These are phyloP conservation scores for Cercospora sp. DNA, from an alignment of 2,329 filamentous ascomycete species.

Conservation along the genomic window DNA sequence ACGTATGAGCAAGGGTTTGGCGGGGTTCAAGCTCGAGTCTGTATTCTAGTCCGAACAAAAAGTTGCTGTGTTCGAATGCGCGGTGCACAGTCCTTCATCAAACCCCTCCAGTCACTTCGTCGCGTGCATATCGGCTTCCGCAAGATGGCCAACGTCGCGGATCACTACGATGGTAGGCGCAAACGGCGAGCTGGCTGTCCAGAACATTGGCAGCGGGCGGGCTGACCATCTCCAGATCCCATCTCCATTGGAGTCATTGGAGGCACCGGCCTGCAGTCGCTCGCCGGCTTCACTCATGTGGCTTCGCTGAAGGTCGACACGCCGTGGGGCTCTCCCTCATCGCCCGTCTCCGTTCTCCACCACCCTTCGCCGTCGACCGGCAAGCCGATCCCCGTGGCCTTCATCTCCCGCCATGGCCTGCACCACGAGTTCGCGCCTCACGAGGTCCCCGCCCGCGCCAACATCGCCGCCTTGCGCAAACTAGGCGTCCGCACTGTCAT, in stretches of 20 bases:
- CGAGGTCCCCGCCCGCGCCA: conserved; percentile 91
- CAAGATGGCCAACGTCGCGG: conserved; percentile 41
- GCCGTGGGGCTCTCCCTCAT: conserved; percentile 82
- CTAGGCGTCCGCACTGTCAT: conserved; percentile 89
- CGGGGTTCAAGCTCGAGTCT: neutral
- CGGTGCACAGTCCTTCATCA: neutral
- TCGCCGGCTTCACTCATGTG: conserved; percentile 83
- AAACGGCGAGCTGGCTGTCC: neutral
- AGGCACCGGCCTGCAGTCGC: conserved; percentile 85
- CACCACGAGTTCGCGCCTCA: conserved; percentile 90
- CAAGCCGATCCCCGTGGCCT: conserved; percentile 69
- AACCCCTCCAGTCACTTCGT: neutral
- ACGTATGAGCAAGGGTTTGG: neutral
- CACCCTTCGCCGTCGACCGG: conserved; percentile 72
- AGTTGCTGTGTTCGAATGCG: neutral
- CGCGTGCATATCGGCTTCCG: conserved; percentile 38
- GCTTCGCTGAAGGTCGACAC: conserved; percentile 75
- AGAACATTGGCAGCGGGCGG: neutral
- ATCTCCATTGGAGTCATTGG: conserved; percentile 55
- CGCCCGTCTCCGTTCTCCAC: conserved; percentile 80
- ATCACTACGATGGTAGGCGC: conserved; percentile 36
- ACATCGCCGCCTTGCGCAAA: conserved; percentile 93
- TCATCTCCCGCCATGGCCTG: conserved; percentile 87
- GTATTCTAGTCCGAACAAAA: neutral
- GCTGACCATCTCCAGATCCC: conserved; percentile 41